A percentile compares a stretch with the other conserved stretches of the same genome.
phyloP scores from a whole-genome alignment of 306 rosid species.

The Begonia masoniana region DNA sequence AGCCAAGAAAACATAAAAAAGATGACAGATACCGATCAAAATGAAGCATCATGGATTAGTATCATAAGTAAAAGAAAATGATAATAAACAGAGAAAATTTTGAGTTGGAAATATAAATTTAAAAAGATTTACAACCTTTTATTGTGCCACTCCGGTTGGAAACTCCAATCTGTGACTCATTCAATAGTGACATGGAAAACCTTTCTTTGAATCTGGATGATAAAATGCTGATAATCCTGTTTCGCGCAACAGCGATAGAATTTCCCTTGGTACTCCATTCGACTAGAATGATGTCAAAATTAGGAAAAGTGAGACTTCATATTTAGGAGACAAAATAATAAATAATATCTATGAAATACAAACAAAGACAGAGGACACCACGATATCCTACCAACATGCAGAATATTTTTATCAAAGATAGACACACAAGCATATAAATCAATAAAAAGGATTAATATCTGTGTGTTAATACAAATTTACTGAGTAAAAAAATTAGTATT shows the following conservation, averaged over 20 bases:
- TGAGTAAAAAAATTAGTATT: no score
- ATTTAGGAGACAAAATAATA: constrained; percentile 2
- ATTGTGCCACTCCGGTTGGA: constrained; percentile 20
- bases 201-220: constrained; percentile 50
- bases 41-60: no score
- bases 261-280: constrained; percentile 64
- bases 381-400: no score
- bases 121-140: constrained; percentile 31
- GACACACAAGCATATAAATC: no score
- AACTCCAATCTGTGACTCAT: constrained; percentile 33
- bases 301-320: constrained; percentile 9
- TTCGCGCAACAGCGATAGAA: constrained; percentile 63
- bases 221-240: constrained; percentile 45
- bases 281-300: constrained; percentile 28
- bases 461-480: no score
- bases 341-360: neutral
- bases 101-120: no score
- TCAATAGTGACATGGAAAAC: constrained; percentile 34
- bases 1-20: no score
- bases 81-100: no score
- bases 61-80: no score
- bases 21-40: no score
- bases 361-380: neutral
- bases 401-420: no score
- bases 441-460: no score